These are phyloP conservation scores for Silybum marianum DNA, from an alignment of 129 eudicot genomes.

Conservation along the genomic window DNA sequence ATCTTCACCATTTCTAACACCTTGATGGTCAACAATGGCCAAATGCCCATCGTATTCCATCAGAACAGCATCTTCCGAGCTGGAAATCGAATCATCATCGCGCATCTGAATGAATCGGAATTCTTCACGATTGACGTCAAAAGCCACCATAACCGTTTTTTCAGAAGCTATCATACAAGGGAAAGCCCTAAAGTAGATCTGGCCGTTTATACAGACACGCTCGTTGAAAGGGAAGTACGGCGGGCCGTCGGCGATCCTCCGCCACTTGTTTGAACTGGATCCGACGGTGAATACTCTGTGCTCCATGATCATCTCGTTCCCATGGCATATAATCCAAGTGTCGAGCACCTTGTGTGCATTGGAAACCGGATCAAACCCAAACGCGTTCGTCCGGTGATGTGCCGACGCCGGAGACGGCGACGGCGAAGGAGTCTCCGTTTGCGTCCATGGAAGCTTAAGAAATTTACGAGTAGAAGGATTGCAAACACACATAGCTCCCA, in stretches of 20 bases:
- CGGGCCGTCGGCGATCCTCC: slow-evolving; percentile 26
- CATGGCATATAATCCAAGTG: slow-evolving; percentile 29
- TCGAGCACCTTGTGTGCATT: slow-evolving; percentile 39
- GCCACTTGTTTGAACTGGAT: slow-evolving; percentile 17
- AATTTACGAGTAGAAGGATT: slow-evolving; percentile 38
- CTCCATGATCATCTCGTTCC: slow-evolving; percentile 25
- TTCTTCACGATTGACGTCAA: slow-evolving; percentile 22
- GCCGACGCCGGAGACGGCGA: slow-evolving; percentile 13
- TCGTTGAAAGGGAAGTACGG: slow-evolving; percentile 29
- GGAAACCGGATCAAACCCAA: slow-evolving; percentile 33
- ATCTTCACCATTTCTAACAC: slow-evolving; percentile 8
- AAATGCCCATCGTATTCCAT: slow-evolving; percentile 33
- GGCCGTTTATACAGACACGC: slow-evolving; percentile 28
- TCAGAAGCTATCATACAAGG: slow-evolving; percentile 14
- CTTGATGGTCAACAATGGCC: slow-evolving; percentile 34
- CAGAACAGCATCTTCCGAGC: slow-evolving; percentile 35
- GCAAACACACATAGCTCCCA: slow-evolving; percentile 39
- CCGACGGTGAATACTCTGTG: slow-evolving; percentile 35
- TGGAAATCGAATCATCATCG: slow-evolving; percentile 19
- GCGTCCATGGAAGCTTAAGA: slow-evolving; percentile 32
- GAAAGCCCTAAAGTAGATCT: slow-evolving; percentile 29
- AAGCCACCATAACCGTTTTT: slow-evolving; percentile 20
- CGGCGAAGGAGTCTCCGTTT: neutral
- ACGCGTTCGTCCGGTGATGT: slow-evolving; percentile 29
- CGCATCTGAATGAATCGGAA: slow-evolving; percentile 20